These are phyloP conservation scores for Schizochytrium sp. DNA, from an alignment of 108 stramenopile species.

Conservation along the genomic window DNA sequence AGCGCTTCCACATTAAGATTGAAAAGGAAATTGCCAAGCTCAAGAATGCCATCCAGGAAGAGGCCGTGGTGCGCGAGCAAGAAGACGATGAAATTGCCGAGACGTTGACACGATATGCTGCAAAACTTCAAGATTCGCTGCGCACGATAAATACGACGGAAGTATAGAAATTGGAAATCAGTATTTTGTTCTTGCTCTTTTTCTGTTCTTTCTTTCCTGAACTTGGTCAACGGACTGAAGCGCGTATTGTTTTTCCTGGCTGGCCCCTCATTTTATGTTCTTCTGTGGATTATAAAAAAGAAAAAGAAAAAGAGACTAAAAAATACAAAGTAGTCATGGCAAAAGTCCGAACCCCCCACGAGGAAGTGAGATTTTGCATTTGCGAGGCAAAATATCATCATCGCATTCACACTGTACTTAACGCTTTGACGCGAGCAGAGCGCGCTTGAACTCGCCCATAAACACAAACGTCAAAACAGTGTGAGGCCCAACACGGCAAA, in stretches of 20 bases:
- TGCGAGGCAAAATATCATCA: no score
- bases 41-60: constrained; percentile 1
- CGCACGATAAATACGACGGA: neutral
- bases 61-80: neutral
- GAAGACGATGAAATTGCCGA: constrained; percentile 1
- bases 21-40: constrained; percentile 3
- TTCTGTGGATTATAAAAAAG: no score
- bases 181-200: neutral
- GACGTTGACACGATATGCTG: neutral
- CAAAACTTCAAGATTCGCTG: neutral
- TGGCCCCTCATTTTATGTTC: no score
- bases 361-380: no score
- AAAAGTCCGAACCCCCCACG: no score
- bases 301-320: no score
- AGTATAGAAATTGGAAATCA: neutral
- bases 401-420: no score
- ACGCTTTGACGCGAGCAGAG: neutral
- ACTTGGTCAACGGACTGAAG: no score
- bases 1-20: neutral
- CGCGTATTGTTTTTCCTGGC: no score
- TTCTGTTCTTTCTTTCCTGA: no score
- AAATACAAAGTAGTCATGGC: no score
- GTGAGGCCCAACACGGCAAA: constrained; percentile 4
- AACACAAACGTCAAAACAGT: neutral
- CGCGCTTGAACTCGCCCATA: neutral